phyloP scores from a whole-genome alignment of 768 basidiomycete species.

The Suillus sp. region DNA sequence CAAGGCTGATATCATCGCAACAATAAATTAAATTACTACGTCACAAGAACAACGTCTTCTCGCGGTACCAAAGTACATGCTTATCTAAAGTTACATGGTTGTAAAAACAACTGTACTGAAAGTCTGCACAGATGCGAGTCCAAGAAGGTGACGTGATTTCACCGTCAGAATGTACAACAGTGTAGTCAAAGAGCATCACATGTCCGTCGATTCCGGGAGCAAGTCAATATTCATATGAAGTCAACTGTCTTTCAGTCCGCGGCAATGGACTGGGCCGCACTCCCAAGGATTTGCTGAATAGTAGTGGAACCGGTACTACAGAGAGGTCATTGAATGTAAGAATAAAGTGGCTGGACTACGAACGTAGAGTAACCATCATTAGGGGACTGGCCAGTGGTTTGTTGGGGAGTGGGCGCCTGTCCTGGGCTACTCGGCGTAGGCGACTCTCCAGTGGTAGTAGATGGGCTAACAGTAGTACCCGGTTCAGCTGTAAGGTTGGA shows the following conservation, averaged over 20 bases:
- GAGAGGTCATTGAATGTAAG: slow-evolving; percentile 9
- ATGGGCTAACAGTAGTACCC: slow-evolving; percentile 46
- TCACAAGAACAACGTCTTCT: background rate
- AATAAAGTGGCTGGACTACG: slow-evolving; percentile 15
- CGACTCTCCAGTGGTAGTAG: slow-evolving; percentile 26
- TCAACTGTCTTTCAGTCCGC: slow-evolving; percentile 21
- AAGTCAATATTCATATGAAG: background rate
- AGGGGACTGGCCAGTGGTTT: slow-evolving; percentile 53
- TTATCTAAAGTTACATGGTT: background rate
- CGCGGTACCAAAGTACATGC: background rate
- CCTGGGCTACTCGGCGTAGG: slow-evolving; percentile 3
- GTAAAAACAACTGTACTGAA: slow-evolving; percentile 1
- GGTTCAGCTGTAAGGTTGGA: slow-evolving; percentile 44
- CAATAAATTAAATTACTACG: background rate
- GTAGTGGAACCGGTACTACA: slow-evolving; percentile 29
- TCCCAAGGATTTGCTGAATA: slow-evolving; percentile 34
- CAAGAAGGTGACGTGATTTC: background rate
- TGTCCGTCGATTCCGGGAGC: slow-evolving; percentile 5
- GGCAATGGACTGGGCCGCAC: slow-evolving; percentile 39
- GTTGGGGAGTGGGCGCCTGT: slow-evolving; percentile 35
- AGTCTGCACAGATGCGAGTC: background rate
- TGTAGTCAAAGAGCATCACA: background rate
- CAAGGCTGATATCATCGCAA: background rate
- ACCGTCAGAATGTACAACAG: background rate
- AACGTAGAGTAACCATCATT: slow-evolving; percentile 63